Conservation (phyloP, 371 early-diverging fungal genomes). For the Rozella allomycis region DNA sequence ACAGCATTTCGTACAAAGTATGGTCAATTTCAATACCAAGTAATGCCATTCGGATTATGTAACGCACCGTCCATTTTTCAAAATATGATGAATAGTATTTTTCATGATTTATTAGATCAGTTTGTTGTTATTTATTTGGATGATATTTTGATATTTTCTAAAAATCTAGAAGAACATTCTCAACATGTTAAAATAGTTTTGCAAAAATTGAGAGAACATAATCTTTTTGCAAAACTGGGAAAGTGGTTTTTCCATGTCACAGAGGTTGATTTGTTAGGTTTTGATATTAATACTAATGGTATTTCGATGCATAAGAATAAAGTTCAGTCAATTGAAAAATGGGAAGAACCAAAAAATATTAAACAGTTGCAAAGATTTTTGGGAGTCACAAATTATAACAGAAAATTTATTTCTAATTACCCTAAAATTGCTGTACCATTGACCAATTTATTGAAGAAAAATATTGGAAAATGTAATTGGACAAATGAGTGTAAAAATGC, state of each 20-base stretch:
- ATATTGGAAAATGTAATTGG: constrained; percentile 5
- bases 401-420: constrained; percentile 10
- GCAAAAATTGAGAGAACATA: background rate
- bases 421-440: constrained; percentile 15
- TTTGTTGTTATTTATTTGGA: constrained; percentile 6
- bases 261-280: constrained; percentile 4
- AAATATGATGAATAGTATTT: too few species aligned
- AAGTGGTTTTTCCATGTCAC: constrained; percentile 5
- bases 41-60: constrained; percentile 6
- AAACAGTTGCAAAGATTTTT: constrained; percentile 14
- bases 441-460: constrained; percentile 10
- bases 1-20: constrained; percentile 7
- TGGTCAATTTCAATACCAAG: constrained; percentile 5
- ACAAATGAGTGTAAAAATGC: constrained; percentile 4
- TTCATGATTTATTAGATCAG: constrained; percentile 3
- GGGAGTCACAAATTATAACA: constrained; percentile 12
- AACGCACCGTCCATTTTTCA: too few species aligned
- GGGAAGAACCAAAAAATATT: constrained; percentile 6
- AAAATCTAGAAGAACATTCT: constrained; percentile 2
- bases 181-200: constrained; percentile 2
- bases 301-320: constrained; percentile 7
- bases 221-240: constrained; percentile 1
- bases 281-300: constrained; percentile 2
- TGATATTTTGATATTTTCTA: constrained; percentile 5
- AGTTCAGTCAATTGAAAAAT: constrained; percentile 3